Conservation (phyloP, 179 eudicot genomes). For the Beta corolliflora region DNA sequence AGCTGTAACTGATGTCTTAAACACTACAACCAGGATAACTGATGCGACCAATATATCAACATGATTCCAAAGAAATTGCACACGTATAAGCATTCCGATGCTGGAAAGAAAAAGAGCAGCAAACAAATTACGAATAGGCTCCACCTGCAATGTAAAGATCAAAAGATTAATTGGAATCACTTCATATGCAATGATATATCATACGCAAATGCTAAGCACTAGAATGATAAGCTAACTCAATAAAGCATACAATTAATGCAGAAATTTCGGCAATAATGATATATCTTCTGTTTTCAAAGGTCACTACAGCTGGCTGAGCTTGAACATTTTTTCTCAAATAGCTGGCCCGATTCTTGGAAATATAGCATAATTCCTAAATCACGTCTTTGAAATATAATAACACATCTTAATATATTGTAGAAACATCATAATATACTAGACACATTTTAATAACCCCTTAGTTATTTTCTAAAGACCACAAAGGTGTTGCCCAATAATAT, state of each 20-base stretch:
- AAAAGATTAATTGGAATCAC: conserved; percentile 6
- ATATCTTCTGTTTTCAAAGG: too few relatives aligned
- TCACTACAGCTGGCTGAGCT: too few relatives aligned
- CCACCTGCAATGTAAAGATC: conserved; percentile 64
- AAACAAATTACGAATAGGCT: conserved; percentile 93
- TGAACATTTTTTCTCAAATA: too few relatives aligned
- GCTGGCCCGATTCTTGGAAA: too few relatives aligned
- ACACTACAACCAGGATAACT: conserved; percentile 81
- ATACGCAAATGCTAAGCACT: not conserved
- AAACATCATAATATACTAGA: too few relatives aligned
- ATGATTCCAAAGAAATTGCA: conserved; percentile 92
- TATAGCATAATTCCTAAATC: too few relatives aligned
- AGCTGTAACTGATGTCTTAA: conserved; percentile 86
- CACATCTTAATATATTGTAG: too few relatives aligned
- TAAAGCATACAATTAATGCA: not conserved
- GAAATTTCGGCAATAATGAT: not conserved
- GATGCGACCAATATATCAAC: conserved; percentile 98
- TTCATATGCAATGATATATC: conserved; percentile 5
- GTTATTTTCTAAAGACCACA: too few relatives aligned
- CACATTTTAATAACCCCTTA: too few relatives aligned
- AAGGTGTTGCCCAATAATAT: too few relatives aligned
- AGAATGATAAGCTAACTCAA: not conserved
- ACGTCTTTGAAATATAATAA: too few relatives aligned
- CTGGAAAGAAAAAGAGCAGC: conserved; percentile 98
- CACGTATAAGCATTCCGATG: conserved; percentile 95